Evolutionary conservation across 148 eudicot genomes (phyloP), one percentile per base, ranked within the genome.

Genomic region (Fallopia convolvulus): DNA sequence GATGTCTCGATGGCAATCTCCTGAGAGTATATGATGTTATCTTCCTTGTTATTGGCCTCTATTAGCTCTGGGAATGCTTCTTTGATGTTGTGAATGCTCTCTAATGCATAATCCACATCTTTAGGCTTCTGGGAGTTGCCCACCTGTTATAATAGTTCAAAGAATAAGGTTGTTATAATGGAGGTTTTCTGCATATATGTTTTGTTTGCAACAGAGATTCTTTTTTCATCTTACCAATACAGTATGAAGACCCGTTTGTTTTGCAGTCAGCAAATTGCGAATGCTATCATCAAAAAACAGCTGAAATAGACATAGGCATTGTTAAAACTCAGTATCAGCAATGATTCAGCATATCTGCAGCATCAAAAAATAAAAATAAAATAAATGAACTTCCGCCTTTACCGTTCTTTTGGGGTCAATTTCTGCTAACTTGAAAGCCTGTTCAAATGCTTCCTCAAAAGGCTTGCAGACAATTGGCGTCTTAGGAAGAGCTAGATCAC

Each of bases 31-130:
- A 39, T 50, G 53, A 84, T 88, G 32, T 75, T 87, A 74, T 86
- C 90, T 49, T 80, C 39, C 70, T 86, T 83, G 36, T 82, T 88
- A 3, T 84, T 84, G 3, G 80, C 85, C 70, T 87, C 93, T 80
- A 90, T 85, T 55, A 94, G 83, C 85, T 92, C 95, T 0, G 97
- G 96, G 72, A 94, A 85, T 21, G 97, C 97, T 82, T 94, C 98
- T 84, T 81, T 89, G 48, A 94, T 89, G 56, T 94, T 94, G 82
- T 94, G 98, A 78, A 94, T 94, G 83, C 97, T 89, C 85, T 90
- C 97, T 33, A 94, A 82, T 6, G 92, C 95, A 78, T 84, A 86
- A 80, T 94, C 98, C 58, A 84, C 97, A 2, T 93, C 95, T 18
- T 81, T 72, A 1, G 83, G 49, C 66, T 76, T 87, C 74, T 90